Percentiles rank a stretch among this genome's conserved stretches.
Evolutionary conservation across 768 basidiomycete genomes (phyloP).

Genomic region (Neoboletus magnificus): DNA sequence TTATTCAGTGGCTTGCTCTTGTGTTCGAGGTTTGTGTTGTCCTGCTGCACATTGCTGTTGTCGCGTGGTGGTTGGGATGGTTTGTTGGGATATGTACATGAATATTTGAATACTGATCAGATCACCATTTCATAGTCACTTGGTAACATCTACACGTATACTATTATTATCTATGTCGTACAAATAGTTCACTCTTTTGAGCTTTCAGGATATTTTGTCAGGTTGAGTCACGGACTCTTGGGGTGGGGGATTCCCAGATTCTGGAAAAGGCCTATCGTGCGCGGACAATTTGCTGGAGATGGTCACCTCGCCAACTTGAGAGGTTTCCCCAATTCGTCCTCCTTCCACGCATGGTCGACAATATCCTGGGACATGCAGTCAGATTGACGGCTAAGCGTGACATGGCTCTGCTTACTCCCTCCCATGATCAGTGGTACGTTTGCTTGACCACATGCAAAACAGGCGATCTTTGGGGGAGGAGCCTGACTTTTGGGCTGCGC

Average conservation of each 20-base stretch:
- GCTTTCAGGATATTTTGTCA: neutral
- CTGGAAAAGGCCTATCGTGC: neutral
- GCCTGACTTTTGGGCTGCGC: slow-evolving; percentile 32
- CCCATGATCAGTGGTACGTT: slow-evolving; percentile 77
- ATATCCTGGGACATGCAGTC: slow-evolving; percentile 44
- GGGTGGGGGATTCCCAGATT: neutral
- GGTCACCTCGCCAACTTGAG: slow-evolving; percentile 14
- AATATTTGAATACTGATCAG: slow-evolving; percentile 21
- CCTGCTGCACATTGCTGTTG: slow-evolving; percentile 52
- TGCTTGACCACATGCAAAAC: slow-evolving; percentile 57
- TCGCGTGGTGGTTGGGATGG: slow-evolving; percentile 79
- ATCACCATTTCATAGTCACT: neutral
- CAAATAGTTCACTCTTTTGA: neutral
- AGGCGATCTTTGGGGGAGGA: slow-evolving; percentile 47
- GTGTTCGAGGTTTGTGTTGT: slow-evolving; percentile 57
- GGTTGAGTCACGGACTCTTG: slow-evolving; percentile 1
- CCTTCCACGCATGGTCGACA: slow-evolving; percentile 66
- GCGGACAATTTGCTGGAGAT: neutral
- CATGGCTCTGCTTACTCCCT: slow-evolving; percentile 51
- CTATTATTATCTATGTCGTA: slow-evolving; percentile 13
- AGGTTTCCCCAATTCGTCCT: slow-evolving; percentile 40
- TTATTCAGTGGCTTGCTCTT: slow-evolving; percentile 68
- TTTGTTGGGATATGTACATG: slow-evolving; percentile 47
- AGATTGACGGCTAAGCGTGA: neutral
- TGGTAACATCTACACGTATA: slow-evolving; percentile 6